These are phyloP conservation scores for Ceratocystis huliohia DNA, from an alignment of 2,329 filamentous ascomycete species.

Conservation along the genomic window DNA sequence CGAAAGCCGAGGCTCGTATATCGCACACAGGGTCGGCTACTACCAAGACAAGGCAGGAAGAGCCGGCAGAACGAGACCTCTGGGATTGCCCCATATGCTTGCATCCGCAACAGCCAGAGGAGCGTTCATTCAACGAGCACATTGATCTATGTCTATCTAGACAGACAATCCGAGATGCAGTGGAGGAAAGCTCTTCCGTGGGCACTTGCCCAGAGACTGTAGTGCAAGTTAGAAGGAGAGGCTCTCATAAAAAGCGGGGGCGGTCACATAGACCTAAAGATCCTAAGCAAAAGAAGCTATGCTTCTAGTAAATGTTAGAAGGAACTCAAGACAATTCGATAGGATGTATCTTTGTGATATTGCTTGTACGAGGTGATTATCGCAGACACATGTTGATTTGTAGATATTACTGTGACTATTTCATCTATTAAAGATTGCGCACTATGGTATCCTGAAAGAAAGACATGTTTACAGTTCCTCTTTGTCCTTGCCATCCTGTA, in stretches of 20 bases:
- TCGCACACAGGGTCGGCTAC: neutral
- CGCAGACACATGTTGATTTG: neutral
- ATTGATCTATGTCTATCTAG: slow-evolving; percentile 84
- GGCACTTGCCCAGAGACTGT: slow-evolving; percentile 25
- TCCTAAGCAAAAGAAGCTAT: slow-evolving; percentile 40
- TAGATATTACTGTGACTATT: neutral
- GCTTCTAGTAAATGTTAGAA: slow-evolving; percentile 33
- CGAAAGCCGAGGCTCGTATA: neutral
- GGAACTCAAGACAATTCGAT: neutral
- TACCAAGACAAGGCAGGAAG: neutral
- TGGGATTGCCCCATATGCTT: slow-evolving; percentile 86
- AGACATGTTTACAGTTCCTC: slow-evolving; percentile 21
- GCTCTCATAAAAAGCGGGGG: slow-evolving; percentile 23
- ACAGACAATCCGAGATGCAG: slow-evolving; percentile 71
- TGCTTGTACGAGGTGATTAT: too few species aligned
- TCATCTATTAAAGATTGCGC: neutral
- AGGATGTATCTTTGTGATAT: too few species aligned
- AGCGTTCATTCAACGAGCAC: slow-evolving; percentile 74
- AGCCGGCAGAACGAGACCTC: slow-evolving; percentile 35
- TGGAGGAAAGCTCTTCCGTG: slow-evolving; percentile 37
- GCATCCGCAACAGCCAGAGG: slow-evolving; percentile 61
- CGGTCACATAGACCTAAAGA: slow-evolving; percentile 27
- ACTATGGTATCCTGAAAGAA: slow-evolving; percentile 8
- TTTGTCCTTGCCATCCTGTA: slow-evolving; percentile 17
- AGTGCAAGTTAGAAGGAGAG: slow-evolving; percentile 20